These are phyloP conservation scores for Sporobolomyces phaffii DNA, from an alignment of 768 basidiomycete genomes.

Conservation along the genomic window DNA sequence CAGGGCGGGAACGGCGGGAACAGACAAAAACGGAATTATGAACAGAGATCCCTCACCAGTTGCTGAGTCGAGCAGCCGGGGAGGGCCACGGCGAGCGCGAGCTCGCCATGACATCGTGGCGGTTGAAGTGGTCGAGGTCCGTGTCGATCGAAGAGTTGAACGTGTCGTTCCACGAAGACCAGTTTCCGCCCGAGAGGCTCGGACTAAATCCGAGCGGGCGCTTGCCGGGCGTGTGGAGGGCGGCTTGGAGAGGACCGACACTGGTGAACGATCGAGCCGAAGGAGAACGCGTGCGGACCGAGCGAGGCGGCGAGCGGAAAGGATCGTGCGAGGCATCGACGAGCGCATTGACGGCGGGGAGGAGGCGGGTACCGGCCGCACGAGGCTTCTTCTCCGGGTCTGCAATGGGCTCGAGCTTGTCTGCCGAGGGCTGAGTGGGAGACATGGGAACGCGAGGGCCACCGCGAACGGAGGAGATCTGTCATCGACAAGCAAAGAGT, in stretches of 20 bases:
- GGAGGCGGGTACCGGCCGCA: constrained; percentile 11
- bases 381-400: constrained; percentile 29
- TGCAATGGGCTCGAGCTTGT: constrained; percentile 5
- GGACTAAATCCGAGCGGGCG: constrained; percentile 27
- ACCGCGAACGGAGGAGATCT: constrained; percentile 37
- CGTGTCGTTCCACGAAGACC: constrained; percentile 14
- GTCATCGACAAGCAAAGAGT: not conserved
- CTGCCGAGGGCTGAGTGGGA: constrained; percentile 19
- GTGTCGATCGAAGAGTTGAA: constrained; percentile 1
- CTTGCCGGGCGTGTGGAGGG: constrained; percentile 14
- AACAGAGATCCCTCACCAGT: not conserved
- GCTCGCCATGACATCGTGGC: not conserved
- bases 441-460: constrained; percentile 32
- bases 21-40: not conserved
- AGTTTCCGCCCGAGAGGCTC: constrained; percentile 10
- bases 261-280: not conserved
- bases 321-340: constrained; percentile 26
- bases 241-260: constrained; percentile 14
- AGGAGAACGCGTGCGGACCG: constrained; percentile 20
- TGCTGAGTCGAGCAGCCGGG: not conserved
- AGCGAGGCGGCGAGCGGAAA: constrained; percentile 30
- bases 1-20: no score
- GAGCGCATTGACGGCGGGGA: constrained; percentile 36
- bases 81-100: constrained; percentile 11
- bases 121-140: constrained; percentile 14